Evolutionary conservation across 805 yeast genomes (phyloP), one percentile per base, ranked within the genome.

Genomic region (Zygosaccharomyces gambellarensis): DNA sequence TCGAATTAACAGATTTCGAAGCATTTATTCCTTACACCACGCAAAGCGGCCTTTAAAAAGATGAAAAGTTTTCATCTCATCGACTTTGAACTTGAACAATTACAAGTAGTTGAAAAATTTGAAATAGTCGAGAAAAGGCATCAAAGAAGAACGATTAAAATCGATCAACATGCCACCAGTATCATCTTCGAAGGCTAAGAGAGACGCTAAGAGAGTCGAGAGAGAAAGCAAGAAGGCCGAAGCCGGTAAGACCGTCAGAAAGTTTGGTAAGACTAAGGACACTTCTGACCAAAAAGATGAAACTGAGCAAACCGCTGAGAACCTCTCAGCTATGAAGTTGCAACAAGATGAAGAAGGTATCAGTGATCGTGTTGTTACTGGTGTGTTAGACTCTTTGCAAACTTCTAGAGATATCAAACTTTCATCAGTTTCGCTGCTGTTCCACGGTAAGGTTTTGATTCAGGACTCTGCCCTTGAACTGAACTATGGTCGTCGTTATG

Each of bases 401-500:
- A 90, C 97, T 27, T 89, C 97, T 14, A 83, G 97, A 71, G 99
- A 94, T 83, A 74, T 94, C 66, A 94, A 94, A 74, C 69, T 92
- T 62, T 82, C 92, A 17, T 87, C 97, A 45, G 87, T 90, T 39
- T 88, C 98, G 7, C 77, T 92, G 59, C 80, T 90, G 58, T 94
- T 94, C 84, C 99, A 94, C 72, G 99, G 99, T 75, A 92, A 90
- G 69, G 97, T 94, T 49, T 76, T 94, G 68, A 80, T 92, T 61
- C 97, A 89, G 73, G 98, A 94, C 72, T 85, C 97, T 36, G 78
- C 77, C 43, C 74, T 94, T 60, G 99, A 94, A 76, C 81, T 94
- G 72, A 94, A 94, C 75, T 92, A 83, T 71, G 99, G 98, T 69
- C 86, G 97, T 76, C 85, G 96, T 73, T 94, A 94, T 70, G 99